phyloP scores from a whole-genome alignment of 805 yeast species.

The Clavispora fructus region DNA sequence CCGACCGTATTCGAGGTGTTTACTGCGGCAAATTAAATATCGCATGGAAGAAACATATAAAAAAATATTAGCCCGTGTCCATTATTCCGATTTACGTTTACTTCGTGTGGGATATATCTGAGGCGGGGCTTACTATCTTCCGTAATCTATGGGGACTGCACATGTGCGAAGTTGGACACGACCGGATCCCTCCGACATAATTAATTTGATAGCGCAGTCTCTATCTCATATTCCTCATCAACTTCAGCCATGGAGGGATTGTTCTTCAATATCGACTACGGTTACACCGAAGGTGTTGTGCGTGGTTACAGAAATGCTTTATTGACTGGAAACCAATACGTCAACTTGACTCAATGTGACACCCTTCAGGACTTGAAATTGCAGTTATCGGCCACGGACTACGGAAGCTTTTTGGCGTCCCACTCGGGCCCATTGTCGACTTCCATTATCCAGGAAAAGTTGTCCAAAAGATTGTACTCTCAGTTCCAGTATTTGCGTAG shows the following conservation, averaged over 20 bases:
- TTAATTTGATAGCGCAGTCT: not conserved
- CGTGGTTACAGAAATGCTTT: slow-evolving; percentile 91
- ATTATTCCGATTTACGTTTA: too few relatives aligned
- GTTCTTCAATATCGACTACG: slow-evolving; percentile 82
- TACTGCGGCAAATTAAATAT: too few relatives aligned
- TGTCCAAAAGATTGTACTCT: slow-evolving; percentile 66
- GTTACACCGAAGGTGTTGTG: slow-evolving; percentile 90
- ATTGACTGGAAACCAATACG: slow-evolving; percentile 70
- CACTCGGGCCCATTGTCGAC: slow-evolving; percentile 83
- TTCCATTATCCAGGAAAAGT: slow-evolving; percentile 74
- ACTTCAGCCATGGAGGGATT: slow-evolving; percentile 74
- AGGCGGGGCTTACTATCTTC: not conserved
- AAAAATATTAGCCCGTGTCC: too few relatives aligned
- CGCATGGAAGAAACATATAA: too few relatives aligned
- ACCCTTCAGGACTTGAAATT: slow-evolving; percentile 88
- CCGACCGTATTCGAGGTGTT: too few relatives aligned
- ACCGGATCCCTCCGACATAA: slow-evolving; percentile 3
- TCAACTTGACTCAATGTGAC: slow-evolving; percentile 94
- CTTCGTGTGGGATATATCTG: too few relatives aligned
- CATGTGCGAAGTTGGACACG: slow-evolving; percentile 14
- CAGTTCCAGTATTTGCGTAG: slow-evolving; percentile 83
- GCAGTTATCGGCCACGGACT: slow-evolving; percentile 93
- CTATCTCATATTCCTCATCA: not conserved
- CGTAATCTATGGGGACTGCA: slow-evolving; percentile 13
- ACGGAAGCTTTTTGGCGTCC: slow-evolving; percentile 83